These are phyloP conservation scores for Vaccinium vitisidaea DNA, from an alignment of 148 eudicot genomes.

Conservation along the genomic window DNA sequence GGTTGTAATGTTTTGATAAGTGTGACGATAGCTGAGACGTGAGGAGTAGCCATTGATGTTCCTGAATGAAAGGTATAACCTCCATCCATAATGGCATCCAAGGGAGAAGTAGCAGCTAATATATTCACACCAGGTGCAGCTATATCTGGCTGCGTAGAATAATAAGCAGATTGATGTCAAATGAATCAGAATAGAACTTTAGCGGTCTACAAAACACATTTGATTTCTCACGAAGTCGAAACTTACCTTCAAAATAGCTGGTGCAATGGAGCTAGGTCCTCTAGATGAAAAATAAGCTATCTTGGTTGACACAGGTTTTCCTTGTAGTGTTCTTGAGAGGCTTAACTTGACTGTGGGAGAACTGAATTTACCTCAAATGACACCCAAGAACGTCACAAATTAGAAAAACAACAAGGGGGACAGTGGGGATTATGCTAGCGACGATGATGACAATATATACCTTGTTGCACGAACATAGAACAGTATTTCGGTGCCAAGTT, in stretches of 20 bases:
- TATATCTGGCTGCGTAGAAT: not conserved
- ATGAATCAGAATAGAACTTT: not conserved
- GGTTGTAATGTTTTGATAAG: not conserved
- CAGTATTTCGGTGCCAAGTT: not conserved
- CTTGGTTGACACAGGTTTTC: not conserved
- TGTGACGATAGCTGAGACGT: not conserved
- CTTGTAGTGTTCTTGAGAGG: not conserved
- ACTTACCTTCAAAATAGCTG: not conserved
- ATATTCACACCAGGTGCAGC: not conserved
- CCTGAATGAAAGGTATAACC: not conserved
- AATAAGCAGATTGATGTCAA: not conserved
- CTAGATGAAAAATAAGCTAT: not conserved
- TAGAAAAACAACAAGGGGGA: not conserved
- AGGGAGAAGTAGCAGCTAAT: not conserved
- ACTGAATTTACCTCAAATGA: not conserved
- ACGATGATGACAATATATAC: not conserved
- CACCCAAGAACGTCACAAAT: not conserved
- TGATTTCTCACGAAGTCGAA: not conserved
- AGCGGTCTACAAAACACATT: not conserved
- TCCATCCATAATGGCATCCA: not conserved
- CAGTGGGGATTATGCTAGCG: not conserved
- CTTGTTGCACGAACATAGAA: not conserved
- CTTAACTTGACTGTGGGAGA: not conserved
- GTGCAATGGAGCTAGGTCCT: not conserved
- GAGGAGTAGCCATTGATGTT: not conserved